A percentile compares a stretch with the other conserved stretches of the same genome.
Evolutionary conservation across 1,284 basidiomycete genomes (phyloP).

Genomic region (Pulchroboletus neoregius): DNA sequence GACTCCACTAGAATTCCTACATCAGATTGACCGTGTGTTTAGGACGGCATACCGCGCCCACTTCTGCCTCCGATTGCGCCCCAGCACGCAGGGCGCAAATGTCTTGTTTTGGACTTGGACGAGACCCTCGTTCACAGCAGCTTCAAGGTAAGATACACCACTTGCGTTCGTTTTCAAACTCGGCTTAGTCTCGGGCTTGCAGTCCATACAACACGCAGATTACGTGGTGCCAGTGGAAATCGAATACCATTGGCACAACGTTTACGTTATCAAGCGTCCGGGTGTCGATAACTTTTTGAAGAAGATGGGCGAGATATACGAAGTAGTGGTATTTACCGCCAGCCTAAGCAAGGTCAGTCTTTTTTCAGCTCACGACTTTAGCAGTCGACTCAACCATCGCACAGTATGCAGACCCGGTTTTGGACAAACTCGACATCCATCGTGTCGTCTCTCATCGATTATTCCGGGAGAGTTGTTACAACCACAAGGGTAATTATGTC

Average conservation of each 20-base stretch:
- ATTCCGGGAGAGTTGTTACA: conserved; percentile 98
- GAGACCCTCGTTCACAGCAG: conserved; percentile 94
- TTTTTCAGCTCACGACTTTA: neutral
- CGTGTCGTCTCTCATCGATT: conserved; percentile 92
- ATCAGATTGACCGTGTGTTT: conserved; percentile 9
- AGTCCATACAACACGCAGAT: conserved; percentile 95
- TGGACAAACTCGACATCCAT: conserved; percentile 94
- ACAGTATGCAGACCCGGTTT: conserved; percentile 95
- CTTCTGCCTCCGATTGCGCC: conserved; percentile 74
- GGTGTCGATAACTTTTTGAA: conserved; percentile 97
- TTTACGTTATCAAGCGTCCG: conserved; percentile 98
- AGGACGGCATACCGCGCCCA: conserved; percentile 85
- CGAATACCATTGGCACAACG: conserved; percentile 96
- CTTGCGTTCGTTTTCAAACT: neutral
- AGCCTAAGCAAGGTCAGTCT: conserved; percentile 84
- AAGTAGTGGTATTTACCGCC: conserved; percentile 98
- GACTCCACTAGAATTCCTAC: neutral
- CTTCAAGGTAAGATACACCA: conserved; percentile 65
- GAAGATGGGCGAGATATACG: conserved; percentile 97
- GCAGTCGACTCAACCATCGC: conserved; percentile 8
- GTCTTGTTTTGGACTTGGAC: conserved; percentile 91
- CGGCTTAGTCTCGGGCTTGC: conserved; percentile 17
- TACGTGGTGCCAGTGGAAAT: conserved; percentile 99
- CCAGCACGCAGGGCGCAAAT: conserved; percentile 82
- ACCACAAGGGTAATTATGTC: conserved; percentile 98